Conservation (phyloP, 1,284 basidiomycete genomes). For the Ceratobasidium sp. region DNA sequence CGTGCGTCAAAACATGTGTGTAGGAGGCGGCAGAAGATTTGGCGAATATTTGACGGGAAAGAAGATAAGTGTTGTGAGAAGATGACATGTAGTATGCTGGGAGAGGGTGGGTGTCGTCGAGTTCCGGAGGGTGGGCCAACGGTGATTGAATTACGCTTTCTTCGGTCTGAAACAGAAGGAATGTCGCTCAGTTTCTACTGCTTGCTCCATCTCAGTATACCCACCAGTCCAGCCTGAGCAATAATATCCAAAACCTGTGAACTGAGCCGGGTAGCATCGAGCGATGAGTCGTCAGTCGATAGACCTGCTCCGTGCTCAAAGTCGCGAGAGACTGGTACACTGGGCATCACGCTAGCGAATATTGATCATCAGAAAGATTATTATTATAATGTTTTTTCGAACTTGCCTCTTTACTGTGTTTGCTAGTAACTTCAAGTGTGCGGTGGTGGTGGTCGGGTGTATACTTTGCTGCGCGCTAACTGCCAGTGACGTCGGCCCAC, state of each 20-base stretch:
- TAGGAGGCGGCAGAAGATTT: conserved; percentile 49
- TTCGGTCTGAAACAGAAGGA: conserved; percentile 11
- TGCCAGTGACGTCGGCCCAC: conserved; percentile 27
- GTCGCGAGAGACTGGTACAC: conserved; percentile 27
- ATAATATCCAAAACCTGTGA: conserved; percentile 24
- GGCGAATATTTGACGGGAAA: conserved; percentile 52
- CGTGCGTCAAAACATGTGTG: conserved; percentile 49
- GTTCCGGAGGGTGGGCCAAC: conserved; percentile 5
- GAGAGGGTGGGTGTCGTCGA: conserved; percentile 40
- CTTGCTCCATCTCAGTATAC: not conserved
- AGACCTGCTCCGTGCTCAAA: conserved; percentile 30
- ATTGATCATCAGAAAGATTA: not conserved
- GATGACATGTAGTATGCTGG: conserved; percentile 43
- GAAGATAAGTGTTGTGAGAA: conserved; percentile 52
- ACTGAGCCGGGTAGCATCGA: conserved; percentile 19
- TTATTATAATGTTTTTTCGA: not conserved
- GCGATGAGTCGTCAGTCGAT: conserved; percentile 32
- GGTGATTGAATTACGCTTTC: conserved; percentile 10
- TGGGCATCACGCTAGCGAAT: conserved; percentile 7
- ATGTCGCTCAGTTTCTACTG: not conserved
- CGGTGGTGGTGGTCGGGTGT: conserved; percentile 10
- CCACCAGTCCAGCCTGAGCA: conserved; percentile 25
- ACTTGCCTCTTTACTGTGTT: conserved; percentile 9
- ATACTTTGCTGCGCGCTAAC: conserved; percentile 30
- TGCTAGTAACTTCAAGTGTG: not conserved